phyloP scores from a whole-genome alignment of 2,329 filamentous ascomycete species.

The Tothia fuscella region DNA sequence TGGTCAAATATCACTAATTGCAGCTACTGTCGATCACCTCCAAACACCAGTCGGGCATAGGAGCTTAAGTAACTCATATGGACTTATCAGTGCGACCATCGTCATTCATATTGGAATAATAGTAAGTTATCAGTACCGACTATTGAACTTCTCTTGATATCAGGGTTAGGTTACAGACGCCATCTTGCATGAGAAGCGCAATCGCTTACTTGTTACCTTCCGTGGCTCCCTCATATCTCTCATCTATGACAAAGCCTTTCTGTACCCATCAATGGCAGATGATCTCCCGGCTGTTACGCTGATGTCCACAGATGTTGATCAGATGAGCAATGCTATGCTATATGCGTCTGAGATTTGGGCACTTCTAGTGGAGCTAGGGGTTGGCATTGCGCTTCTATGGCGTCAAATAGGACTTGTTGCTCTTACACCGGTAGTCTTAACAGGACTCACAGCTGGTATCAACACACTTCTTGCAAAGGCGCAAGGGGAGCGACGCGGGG shows the following conservation, averaged over 20 bases:
- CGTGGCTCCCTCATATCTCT: conserved; percentile 2
- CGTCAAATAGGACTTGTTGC: not conserved
- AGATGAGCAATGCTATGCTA: not conserved
- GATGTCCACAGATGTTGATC: conserved; percentile 2
- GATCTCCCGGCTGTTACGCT: conserved; percentile 3
- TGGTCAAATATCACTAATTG: not conserved
- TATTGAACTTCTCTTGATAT: not conserved
- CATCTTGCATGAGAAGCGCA: not conserved
- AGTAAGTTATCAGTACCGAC: not conserved
- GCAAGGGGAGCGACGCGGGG: not conserved
- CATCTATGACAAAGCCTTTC: not conserved
- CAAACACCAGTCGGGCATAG: not conserved
- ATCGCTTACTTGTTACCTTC: conserved; percentile 2
- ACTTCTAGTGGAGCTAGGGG: not conserved
- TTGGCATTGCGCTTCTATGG: conserved; percentile 2
- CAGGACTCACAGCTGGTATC: not conserved
- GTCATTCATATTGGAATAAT: not conserved
- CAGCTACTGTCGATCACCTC: not conserved
- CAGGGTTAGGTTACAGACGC: not conserved
- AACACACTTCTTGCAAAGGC: not conserved
- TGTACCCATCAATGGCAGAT: not conserved
- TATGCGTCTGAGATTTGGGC: conserved; percentile 4
- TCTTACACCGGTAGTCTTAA: not conserved
- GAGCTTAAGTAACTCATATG: not conserved
- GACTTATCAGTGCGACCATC: not conserved